A percentile compares a stretch with the other conserved stretches of the same genome.
Evolutionary conservation across 768 basidiomycete species (phyloP).

Genomic region (Mycena metata): DNA sequence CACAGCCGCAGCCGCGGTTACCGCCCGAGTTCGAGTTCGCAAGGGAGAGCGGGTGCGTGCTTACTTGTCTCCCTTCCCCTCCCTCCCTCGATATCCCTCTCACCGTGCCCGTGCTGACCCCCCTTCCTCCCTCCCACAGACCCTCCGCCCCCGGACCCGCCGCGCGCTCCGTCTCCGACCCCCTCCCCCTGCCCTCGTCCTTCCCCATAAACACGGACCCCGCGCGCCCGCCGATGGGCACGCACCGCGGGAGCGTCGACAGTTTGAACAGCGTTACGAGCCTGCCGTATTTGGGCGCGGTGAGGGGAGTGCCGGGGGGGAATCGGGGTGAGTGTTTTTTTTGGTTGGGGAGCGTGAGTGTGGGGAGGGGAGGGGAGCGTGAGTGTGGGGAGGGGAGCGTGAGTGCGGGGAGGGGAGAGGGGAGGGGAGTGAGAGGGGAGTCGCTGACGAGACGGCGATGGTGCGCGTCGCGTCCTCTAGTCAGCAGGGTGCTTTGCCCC

Average conservation of each 20-base stretch:
- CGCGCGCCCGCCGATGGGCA: constrained; percentile 20
- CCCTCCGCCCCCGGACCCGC: constrained; percentile 8
- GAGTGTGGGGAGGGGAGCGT: background rate
- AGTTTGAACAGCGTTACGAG: constrained; percentile 60
- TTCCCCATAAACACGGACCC: constrained; percentile 31
- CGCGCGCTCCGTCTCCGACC: constrained; percentile 35
- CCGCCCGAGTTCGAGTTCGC: constrained; percentile 13
- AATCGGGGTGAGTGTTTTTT: constrained; percentile 56
- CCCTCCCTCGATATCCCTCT: background rate
- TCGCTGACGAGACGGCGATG: too few relatives aligned
- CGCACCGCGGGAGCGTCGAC: constrained; percentile 35
- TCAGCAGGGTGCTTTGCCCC: too few relatives aligned
- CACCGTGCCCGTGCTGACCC: too few relatives aligned
- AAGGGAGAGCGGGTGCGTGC: too few relatives aligned
- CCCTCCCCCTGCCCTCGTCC: constrained; percentile 30
- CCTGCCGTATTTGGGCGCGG: constrained; percentile 61
- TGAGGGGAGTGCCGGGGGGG: constrained; percentile 61
- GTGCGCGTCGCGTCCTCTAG: too few relatives aligned
- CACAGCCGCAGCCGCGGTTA: constrained; percentile 28
- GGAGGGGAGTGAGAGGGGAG: background rate
- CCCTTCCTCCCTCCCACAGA: background rate
- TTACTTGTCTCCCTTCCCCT: background rate
- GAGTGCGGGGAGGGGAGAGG: background rate
- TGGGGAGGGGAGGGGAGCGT: background rate
- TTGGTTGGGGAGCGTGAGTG: background rate